phyloP scores from a whole-genome alignment of 2,329 filamentous ascomycete species.

The Pseudohalonectria lignicola region DNA sequence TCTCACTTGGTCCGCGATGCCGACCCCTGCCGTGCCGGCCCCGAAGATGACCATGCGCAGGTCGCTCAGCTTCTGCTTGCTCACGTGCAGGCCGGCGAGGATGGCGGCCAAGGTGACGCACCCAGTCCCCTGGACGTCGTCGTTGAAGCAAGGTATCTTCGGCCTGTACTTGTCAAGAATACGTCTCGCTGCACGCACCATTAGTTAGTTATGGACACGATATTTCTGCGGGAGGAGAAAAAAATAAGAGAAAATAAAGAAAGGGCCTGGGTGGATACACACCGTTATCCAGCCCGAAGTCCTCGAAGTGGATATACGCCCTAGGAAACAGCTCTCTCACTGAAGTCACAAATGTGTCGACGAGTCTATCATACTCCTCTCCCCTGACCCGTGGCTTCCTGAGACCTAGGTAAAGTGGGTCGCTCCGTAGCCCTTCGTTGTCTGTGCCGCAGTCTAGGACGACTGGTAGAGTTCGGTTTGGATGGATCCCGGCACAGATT shows the following conservation, averaged over 20 bases:
- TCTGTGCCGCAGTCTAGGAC: conserved; percentile 81
- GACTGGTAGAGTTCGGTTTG: conserved; percentile 65
- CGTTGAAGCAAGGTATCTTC: conserved; percentile 76
- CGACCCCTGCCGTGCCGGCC: conserved; percentile 69
- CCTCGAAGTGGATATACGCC: conserved; percentile 83
- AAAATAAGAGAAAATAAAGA: too few relatives aligned
- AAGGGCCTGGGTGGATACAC: too few relatives aligned
- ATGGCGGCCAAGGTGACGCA: conserved; percentile 79
- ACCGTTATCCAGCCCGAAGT: conserved; percentile 71
- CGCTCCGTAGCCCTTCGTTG: conserved; percentile 62
- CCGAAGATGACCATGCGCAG: conserved; percentile 68
- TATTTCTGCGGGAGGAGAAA: too few relatives aligned
- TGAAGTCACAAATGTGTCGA: conserved; percentile 61
- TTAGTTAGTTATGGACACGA: too few relatives aligned
- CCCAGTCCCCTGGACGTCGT: conserved; percentile 82
- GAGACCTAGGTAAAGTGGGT: conserved; percentile 72
- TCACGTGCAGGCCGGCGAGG: conserved; percentile 63
- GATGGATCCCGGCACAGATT: conserved; percentile 77
- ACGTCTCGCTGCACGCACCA: conserved; percentile 43
- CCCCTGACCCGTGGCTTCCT: conserved; percentile 56
- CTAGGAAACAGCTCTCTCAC: conserved; percentile 62
- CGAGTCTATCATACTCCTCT: conserved; percentile 63
- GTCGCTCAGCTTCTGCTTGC: conserved; percentile 53
- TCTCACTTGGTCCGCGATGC: conserved; percentile 75
- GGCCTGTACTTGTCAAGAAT: conserved; percentile 67